These are phyloP conservation scores for Cordyceps militaris DNA, from an alignment of 2,329 filamentous ascomycete species.

Conservation along the genomic window DNA sequence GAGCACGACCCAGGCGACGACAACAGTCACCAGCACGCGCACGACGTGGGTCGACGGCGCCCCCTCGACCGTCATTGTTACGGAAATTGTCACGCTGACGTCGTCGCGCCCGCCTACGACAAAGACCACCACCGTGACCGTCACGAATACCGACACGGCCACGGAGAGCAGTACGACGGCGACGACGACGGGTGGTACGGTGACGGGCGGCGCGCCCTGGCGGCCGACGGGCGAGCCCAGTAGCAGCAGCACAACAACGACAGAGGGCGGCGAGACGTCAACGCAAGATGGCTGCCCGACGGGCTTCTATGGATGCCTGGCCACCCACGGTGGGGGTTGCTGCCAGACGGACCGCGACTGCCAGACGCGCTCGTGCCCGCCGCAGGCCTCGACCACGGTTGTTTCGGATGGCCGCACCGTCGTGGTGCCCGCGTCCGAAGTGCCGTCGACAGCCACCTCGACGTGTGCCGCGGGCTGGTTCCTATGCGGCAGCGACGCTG, in stretches of 20 bases:
- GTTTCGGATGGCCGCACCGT: constrained; percentile 64
- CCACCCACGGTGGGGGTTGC: constrained; percentile 75
- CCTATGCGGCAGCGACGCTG: constrained; percentile 51
- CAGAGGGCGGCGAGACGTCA: constrained; percentile 30
- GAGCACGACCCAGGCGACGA: constrained; percentile 15
- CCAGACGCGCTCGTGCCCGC: constrained; percentile 69
- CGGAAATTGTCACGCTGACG: constrained; percentile 26
- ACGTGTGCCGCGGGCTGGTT: constrained; percentile 77
- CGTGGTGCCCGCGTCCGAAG: constrained; percentile 51
- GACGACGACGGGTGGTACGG: constrained; percentile 20
- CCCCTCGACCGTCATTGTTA: constrained; percentile 32
- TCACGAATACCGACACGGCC: constrained; percentile 18
- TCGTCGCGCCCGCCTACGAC: constrained; percentile 31
- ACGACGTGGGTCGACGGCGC: constrained; percentile 30
- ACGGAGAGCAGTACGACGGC: constrained; percentile 19
- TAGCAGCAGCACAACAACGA: constrained; percentile 21
- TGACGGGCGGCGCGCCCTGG: constrained; percentile 38
- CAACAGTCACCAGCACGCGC: constrained; percentile 32
- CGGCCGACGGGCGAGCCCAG: constrained; percentile 33
- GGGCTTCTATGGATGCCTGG: constrained; percentile 86
- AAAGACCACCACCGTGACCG: constrained; percentile 24
- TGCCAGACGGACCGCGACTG: constrained; percentile 85
- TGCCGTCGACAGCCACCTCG: constrained; percentile 33
- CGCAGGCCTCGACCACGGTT: constrained; percentile 52
- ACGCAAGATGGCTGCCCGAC: constrained; percentile 60